Base-by-base conservation (phyloP, 2,329 filamentous ascomycete species). In the Seiridium unicorne region DNA sequence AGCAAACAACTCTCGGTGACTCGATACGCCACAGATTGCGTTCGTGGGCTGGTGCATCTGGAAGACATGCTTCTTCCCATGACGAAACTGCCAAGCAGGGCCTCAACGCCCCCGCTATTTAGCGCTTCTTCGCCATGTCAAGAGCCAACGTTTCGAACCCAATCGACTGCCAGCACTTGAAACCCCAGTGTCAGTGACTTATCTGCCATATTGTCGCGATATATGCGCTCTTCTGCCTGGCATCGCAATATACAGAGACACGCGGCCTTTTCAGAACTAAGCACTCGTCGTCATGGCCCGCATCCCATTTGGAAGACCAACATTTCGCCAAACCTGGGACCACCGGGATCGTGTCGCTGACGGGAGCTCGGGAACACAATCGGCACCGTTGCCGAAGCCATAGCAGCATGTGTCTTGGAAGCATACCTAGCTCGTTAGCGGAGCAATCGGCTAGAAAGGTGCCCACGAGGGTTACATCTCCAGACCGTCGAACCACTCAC, bases 61-160 rank as follows among this genome's bases (percentile, higher is more conserved):
- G 38, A 18, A 4, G 13, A 36, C 31, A 26, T 26, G 18, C n/a
- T n/a, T 53, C 38, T 9, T 32, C 49, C 18, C 49, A 38, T 53
- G 49, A 53, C 49, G 49, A 53, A 53, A 53, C 49, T 18, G 34
- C 49, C 49, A 53, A 49, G 47, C 47, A 32, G n/a, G 26, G 35
- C 18, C 11, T 35, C 9, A 8, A 13, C 11, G 18, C 35, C 49
- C 49, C 49, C 34, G 35, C 49, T 34, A 35, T 36, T 36, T 38
- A 53, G 7, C 47, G n/a, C 31, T 26, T 18, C 47, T 13, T 46
- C 6, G 10, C 42, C 11, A 18, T 44, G 11, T 44, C 47, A 26
- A 35, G 47, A 49, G 47, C 42, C 42, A 44, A 18, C 42, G 42
- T 44, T 44, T 26, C 18, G 18, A 26, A 26, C 18, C 18, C 18